Evolutionary conservation across 768 basidiomycete species (phyloP).

Genomic region (Mycena albidolilacea): DNA sequence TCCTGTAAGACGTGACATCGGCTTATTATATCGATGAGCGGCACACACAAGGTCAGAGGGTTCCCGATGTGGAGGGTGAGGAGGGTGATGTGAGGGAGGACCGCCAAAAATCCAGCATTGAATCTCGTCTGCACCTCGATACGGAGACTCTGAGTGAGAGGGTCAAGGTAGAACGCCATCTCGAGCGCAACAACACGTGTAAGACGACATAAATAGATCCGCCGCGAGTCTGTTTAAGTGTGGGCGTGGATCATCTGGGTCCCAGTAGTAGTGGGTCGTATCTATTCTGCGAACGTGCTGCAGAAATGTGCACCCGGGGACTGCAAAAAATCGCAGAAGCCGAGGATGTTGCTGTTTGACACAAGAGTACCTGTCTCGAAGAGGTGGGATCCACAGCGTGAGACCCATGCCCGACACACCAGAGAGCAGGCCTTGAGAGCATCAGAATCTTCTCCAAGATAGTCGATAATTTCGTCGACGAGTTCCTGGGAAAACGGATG

Average conservation of each 20-base stretch:
- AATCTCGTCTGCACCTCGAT: neutral
- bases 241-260: neutral
- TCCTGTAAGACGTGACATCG: constrained; percentile 1
- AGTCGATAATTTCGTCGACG: neutral
- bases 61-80: neutral
- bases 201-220: neutral
- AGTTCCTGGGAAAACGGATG: neutral
- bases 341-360: neutral
- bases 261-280: neutral
- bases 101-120: neutral
- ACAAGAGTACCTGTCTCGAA: neutral
- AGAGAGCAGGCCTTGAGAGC: neutral
- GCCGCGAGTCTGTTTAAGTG: neutral
- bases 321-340: neutral
- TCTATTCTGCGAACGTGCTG: neutral
- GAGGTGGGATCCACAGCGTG: neutral
- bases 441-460: neutral
- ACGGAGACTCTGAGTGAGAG: no score
- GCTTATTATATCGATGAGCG: constrained; percentile 19
- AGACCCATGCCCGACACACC: neutral
- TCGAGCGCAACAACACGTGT: neutral
- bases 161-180: neutral
- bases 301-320: neutral
- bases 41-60: neutral
- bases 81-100: neutral